phyloP scores from a whole-genome alignment of 768 basidiomycete species.

The Suillus discolor region DNA sequence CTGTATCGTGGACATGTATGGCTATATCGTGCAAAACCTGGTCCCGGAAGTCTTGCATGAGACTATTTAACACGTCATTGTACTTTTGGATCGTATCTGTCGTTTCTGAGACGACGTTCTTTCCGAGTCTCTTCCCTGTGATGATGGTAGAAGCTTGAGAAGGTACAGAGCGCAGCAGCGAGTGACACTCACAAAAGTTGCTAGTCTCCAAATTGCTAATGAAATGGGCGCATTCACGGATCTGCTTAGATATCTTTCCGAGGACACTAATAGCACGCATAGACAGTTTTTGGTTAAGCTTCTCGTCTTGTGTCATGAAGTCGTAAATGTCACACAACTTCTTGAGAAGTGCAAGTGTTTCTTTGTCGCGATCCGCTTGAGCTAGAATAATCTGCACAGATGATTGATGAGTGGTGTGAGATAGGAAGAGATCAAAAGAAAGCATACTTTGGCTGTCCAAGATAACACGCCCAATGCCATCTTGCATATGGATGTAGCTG shows the following conservation, averaged over 20 bases:
- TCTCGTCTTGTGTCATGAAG: background rate
- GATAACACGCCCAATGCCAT: background rate
- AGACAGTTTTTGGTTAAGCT: background rate
- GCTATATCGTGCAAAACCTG: background rate
- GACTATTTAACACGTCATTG: background rate
- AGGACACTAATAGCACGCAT: background rate
- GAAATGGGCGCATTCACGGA: background rate
- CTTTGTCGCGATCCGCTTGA: background rate
- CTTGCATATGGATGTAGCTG: background rate
- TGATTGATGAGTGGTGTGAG: background rate
- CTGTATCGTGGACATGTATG: background rate
- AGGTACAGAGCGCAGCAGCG: background rate
- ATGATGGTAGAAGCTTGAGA: background rate
- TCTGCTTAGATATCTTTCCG: background rate
- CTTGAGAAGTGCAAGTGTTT: background rate
- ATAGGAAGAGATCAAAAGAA: background rate
- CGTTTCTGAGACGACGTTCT: background rate
- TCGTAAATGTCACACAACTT: background rate
- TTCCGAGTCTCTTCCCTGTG: background rate
- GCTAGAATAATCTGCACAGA: background rate
- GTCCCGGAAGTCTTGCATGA: background rate
- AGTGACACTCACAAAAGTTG: background rate
- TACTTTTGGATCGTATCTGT: background rate
- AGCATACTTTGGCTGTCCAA: background rate
- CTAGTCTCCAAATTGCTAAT: background rate